Conservation (phyloP, 2,329 filamentous ascomycete genomes). For the Aureobasidium sp. region DNA sequence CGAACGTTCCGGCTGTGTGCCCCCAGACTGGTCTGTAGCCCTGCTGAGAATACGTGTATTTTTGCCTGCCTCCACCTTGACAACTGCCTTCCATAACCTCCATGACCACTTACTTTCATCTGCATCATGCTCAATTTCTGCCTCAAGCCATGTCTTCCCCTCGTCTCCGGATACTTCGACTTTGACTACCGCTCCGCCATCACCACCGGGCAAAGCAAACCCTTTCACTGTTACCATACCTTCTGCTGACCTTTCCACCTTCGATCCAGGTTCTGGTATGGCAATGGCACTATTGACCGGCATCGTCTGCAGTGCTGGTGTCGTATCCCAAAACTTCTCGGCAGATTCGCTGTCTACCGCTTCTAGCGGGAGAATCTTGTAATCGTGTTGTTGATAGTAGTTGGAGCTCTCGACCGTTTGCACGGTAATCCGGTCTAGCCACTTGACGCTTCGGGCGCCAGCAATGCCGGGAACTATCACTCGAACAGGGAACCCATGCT, state of each 20-base stretch:
- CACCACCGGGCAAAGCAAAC: constrained; percentile 61
- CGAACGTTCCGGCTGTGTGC: constrained; percentile 54
- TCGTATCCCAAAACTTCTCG: constrained; percentile 44
- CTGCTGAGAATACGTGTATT: constrained; percentile 54
- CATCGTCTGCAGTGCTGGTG: constrained; percentile 56
- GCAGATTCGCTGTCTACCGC: constrained; percentile 51
- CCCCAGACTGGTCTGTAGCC: constrained; percentile 58
- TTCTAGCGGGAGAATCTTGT: constrained; percentile 56
- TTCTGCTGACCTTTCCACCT: constrained; percentile 17
- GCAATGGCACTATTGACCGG: constrained; percentile 62
- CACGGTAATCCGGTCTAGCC: constrained; percentile 56
- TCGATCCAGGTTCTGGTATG: constrained; percentile 18
- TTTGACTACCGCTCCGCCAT: constrained; percentile 56
- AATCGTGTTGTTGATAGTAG: constrained; percentile 59
- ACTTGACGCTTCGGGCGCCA: constrained; percentile 60
- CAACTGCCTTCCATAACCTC: constrained; percentile 48
- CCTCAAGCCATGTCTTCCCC: constrained; percentile 57
- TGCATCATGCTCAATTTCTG: constrained; percentile 43
- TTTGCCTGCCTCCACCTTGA: constrained; percentile 34
- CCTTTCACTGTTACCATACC: constrained; percentile 39
- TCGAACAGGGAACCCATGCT: constrained; percentile 53
- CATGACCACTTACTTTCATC: constrained; percentile 53
- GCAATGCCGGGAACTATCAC: constrained; percentile 48
- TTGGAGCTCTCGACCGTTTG: constrained; percentile 58
- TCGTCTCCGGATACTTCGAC: constrained; percentile 59